These are phyloP conservation scores for Aspergillus phoenicis DNA, from an alignment of 2,329 filamentous ascomycete species.

Conservation along the genomic window DNA sequence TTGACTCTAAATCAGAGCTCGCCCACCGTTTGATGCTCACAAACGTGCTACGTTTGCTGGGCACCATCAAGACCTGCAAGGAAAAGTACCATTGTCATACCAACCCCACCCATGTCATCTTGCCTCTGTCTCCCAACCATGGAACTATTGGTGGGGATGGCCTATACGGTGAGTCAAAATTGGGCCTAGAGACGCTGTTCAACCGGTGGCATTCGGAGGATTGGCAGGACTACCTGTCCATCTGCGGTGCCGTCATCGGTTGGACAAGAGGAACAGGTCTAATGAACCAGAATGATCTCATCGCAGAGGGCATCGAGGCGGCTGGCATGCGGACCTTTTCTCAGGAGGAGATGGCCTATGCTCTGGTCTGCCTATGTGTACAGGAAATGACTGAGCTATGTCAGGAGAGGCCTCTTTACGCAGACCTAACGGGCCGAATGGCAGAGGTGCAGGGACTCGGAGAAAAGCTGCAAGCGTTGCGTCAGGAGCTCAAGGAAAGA, in stretches of 20 bases:
- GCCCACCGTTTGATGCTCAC: slow-evolving; percentile 9
- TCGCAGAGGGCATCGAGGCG: slow-evolving; percentile 6
- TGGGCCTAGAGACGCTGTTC: slow-evolving; percentile 2
- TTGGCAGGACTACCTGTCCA: slow-evolving; percentile 2
- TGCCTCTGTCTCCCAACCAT: slow-evolving; percentile 11
- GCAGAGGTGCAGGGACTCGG: neutral
- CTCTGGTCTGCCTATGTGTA: neutral
- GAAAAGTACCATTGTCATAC: neutral
- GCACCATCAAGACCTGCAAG: neutral
- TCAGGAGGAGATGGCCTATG: slow-evolving; percentile 3
- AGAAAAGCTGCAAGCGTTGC: neutral
- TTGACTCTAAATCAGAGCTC: neutral
- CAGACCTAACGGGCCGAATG: slow-evolving; percentile 3
- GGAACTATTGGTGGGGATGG: slow-evolving; percentile 8
- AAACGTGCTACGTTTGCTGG: slow-evolving; percentile 2
- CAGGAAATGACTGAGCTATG: neutral
- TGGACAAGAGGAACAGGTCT: slow-evolving; percentile 9
- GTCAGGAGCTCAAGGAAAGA: neutral
- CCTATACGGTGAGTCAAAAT: slow-evolving; percentile 11
- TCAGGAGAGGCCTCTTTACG: neutral
- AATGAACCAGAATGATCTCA: slow-evolving; percentile 5
- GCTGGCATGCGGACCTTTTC: slow-evolving; percentile 1
- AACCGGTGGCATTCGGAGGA: slow-evolving; percentile 3
- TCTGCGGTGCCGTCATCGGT: slow-evolving; percentile 6
- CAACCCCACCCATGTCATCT: slow-evolving; percentile 1